Base-by-base conservation (phyloP, 331 rosid genomes). In the Erythrophleum ivorense region DNA sequence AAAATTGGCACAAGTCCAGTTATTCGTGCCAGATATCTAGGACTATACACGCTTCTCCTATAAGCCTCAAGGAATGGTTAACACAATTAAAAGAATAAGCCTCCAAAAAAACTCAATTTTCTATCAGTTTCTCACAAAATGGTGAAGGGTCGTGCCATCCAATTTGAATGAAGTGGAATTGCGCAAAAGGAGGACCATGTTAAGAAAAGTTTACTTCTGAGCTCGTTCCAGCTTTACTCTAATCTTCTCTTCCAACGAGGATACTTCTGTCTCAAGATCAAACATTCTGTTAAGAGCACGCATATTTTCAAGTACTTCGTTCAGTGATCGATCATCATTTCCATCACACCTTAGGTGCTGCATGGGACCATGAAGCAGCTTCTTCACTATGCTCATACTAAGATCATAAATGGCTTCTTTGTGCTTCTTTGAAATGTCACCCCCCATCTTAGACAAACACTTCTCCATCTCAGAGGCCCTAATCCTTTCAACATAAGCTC, bases 321-420 rank as follows among this genome's bases (percentile, higher is more conserved):
- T 71, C 79, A 93, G 48, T 46, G 85, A 58, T 2, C 85, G 87
- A 54, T 81, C 80, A 19, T 89, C 88, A n/a, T 82, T 89, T 64
- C 85, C 88, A 77, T 93, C 97, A 78, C 97, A 93, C 83, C 99
- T 89, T 80, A 95, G 78, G 81, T 95, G 94, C 80, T 91, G 90
- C 92, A 95, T 93, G 46, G 99, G 98, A 82, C 99, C 98, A 33
- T 88, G 94, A 83, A 95, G 99, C 38, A 95, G 83, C 73, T 88
- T 91, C 48, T 89, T 93, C 85, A 89, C 94, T 79, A 95, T 89
- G 54, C 90, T 89, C 88, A 81, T 78, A 83, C 99, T 93, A 68
- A 95, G 98, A 79, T 95, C 87, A 73, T 93, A 82, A 70, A 95
- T 69, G 54, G 96, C 98, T 67, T 76, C 85, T 85, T 90, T 89